Evolutionary conservation across 2,329 filamentous ascomycete genomes (phyloP), one percentile per base, ranked within the genome.

Genomic region (Trichoderma semiorbis): DNA sequence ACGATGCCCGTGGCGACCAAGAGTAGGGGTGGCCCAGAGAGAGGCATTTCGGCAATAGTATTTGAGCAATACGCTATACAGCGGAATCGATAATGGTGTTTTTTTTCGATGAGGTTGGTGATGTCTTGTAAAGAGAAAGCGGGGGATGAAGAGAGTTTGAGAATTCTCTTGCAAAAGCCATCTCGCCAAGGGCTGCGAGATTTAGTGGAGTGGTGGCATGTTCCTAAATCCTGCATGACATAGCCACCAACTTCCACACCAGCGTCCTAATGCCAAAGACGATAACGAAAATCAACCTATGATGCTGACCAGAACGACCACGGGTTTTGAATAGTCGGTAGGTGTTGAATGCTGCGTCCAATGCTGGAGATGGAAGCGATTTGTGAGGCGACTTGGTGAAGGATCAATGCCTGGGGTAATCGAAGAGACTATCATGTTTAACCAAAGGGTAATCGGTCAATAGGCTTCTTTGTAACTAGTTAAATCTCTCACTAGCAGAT

Each of bases 1-100:
- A 81, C 69, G 28, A 83, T 77, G 72, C 82, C 82, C n/a, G 79
- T 80, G 30, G 81, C 78, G 30, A 80, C 78, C 28, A 81, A 81
- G 57, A 82, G 28, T 18, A 82, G 76, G 7, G 79, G 75, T 2
- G 78, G 78, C 14, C 76, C 75, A 2, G 79, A 73, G 28, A 77
- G 55, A n/a, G 75, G 74, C 71, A 79, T 74, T 18, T 69, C 14
- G 4, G 10, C 12, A 57, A 16, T 55, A 6, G 3, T 28, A 7
- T 7, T 66, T 5, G 4, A 34, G n/a, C 24, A n/a, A 26, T n/a
- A 10, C 16, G 21, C 1, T 34, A 55, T 34, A 28, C 8, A 10
- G 21, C 16, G 12, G 36, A 14, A 7, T n/a, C 10, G 32, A 58
- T 3, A 11, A 21, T 26, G 50, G 8, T 60, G 2, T 12, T 60